These are phyloP conservation scores for Amoebophrya sp. DNA, from an alignment of 169 alveolate genomes.

Conservation along the genomic window DNA sequence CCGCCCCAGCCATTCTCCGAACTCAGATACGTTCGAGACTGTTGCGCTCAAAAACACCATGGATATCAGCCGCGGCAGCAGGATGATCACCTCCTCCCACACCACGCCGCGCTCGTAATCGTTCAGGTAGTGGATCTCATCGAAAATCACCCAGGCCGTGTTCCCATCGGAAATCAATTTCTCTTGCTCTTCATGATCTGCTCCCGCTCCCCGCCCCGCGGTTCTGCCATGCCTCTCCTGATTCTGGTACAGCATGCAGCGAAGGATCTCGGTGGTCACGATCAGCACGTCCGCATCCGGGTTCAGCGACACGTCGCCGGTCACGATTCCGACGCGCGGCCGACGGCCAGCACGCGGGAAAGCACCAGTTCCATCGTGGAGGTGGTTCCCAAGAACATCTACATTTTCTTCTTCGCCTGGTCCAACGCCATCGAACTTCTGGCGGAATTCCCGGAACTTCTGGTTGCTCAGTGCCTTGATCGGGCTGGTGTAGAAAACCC, in stretches of 20 bases:
- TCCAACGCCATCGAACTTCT: slow-evolving; percentile 46
- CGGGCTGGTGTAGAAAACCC: slow-evolving; percentile 95
- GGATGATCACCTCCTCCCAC: slow-evolving; percentile 97
- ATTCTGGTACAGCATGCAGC: slow-evolving; percentile 15
- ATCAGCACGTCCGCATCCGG: slow-evolving; percentile 86
- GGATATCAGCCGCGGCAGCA: slow-evolving; percentile 57
- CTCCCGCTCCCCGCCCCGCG: not conserved
- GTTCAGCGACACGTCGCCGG: slow-evolving; percentile 96
- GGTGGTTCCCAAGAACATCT: too few relatives aligned
- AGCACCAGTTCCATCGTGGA: too few relatives aligned
- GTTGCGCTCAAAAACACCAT: slow-evolving; percentile 22
- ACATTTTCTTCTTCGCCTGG: not conserved
- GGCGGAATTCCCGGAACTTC: slow-evolving; percentile 81
- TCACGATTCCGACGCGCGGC: slow-evolving; percentile 84
- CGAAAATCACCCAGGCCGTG: slow-evolving; percentile 87
- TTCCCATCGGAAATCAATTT: not conserved
- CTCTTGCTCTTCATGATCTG: not conserved
- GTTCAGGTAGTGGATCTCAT: slow-evolving; percentile 95
- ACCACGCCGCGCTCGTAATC: slow-evolving; percentile 94
- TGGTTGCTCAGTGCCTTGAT: slow-evolving; percentile 96
- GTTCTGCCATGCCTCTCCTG: not conserved
- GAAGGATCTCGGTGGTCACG: slow-evolving; percentile 94
- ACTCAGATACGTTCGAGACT: slow-evolving; percentile 5
- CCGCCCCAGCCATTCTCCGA: slow-evolving; percentile 29
- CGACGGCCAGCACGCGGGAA: too few relatives aligned